Conservation (phyloP, 164 flowering plant species). For the Magnolia kwangsiensis region DNA sequence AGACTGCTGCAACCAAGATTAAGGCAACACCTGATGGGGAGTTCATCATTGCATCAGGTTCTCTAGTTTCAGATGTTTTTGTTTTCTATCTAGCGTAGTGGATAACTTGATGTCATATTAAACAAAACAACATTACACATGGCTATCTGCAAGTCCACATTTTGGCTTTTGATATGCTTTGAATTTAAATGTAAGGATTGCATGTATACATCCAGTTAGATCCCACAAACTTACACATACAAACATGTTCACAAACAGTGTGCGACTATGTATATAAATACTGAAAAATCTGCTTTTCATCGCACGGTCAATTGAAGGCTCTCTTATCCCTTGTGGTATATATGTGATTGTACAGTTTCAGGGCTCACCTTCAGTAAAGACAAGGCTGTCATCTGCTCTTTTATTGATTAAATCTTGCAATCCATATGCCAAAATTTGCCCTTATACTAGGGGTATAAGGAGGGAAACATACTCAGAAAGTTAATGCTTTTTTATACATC, state of each 20-base stretch:
- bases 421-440: too few relatives aligned
- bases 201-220: neutral
- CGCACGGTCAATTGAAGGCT: too few relatives aligned
- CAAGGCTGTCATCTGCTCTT: too few relatives aligned
- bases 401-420: too few relatives aligned
- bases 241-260: neutral
- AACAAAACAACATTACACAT: neutral
- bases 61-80: neutral
- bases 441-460: too few relatives aligned
- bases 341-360: too few relatives aligned
- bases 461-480: too few relatives aligned
- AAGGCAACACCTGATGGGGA: constrained; percentile 85
- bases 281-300: too few relatives aligned
- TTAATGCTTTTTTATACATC: too few relatives aligned
- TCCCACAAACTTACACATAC: neutral
- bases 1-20: constrained; percentile 79
- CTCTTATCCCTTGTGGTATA: too few relatives aligned
- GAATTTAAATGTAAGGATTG: neutral
- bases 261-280: too few relatives aligned
- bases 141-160: neutral
- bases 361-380: too few relatives aligned
- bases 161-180: neutral
- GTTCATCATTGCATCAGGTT: constrained; percentile 86
- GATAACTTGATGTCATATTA: neutral
- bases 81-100: neutral